Base-by-base conservation (phyloP, 2,329 filamentous ascomycete species). In the Calonectria pseudoturangicola region DNA sequence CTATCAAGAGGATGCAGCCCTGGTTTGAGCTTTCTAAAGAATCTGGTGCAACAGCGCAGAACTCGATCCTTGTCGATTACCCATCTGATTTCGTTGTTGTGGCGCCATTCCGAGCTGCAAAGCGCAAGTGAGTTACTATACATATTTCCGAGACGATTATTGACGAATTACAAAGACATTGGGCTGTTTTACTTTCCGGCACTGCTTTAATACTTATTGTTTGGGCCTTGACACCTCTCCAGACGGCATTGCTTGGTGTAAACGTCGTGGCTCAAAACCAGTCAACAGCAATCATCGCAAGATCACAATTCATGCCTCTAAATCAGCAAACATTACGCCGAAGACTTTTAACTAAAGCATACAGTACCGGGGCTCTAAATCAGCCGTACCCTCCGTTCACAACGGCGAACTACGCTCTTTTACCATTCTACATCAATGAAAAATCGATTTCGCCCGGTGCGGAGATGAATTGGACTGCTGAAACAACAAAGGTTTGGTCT, bases 401-500 rank as follows among this genome's bases (percentile, higher is more conserved):
- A 27, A 27, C 56, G 5, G 3, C 10, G 21, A 15, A 41, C 5
- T 62, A 62, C 21, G 56, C 56, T 2, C 33, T 62, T 27, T 18
- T 43, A 15, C 56, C 56, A 2, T 62, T 43, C 56, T 45, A 45
- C 16, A 45, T 45, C 41, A 45, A 45, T 45, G 4, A 45, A 4
- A 18, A 45, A 7, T 7, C 41, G 8, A 18, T n/a, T 45, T 15
- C n/a, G 16, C 41, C 13, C 4, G 41, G 41, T 7, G 13, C 41
- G n/a, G 15, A 43, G 2, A 25, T 16, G 28, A 70, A 64, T 21
- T 70, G 58, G 58, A 56, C 47, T 2, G 47, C 51, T 3, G 27
- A 41, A 25, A 70, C 67, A 30, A 65, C 58, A 25, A 70, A 70
- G 47, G 12, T 64, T 3, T 64, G 56, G 58, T 28, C 58, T 3